Evolutionary conservation across 345 rosid species (phyloP).

Genomic region (Salix purpurea): DNA sequence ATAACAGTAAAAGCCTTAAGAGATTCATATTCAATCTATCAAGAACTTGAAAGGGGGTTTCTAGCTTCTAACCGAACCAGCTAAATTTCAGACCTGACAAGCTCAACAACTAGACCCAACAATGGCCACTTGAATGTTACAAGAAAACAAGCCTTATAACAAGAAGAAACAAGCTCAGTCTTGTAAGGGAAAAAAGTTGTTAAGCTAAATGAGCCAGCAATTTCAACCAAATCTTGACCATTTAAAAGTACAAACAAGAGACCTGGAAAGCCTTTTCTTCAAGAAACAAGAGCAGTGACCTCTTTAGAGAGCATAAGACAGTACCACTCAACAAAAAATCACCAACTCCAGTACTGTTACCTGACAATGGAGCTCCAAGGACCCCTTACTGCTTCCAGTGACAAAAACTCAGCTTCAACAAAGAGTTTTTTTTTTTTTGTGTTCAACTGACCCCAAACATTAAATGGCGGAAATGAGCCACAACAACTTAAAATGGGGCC

Average conservation of each 20-base stretch:
- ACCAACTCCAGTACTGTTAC: conserved; percentile 15
- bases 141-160: neutral
- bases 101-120: conserved; percentile 1
- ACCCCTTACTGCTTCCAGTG: conserved; percentile 23
- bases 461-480: conserved; percentile 34
- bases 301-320: neutral
- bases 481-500: conserved; percentile 15
- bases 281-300: neutral
- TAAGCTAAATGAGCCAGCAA: conserved; percentile 5
- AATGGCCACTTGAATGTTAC: conserved; percentile 2
- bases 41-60: neutral
- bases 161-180: conserved; percentile 11
- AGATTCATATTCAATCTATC: conserved; percentile 45
- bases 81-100: conserved; percentile 18
- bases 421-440: conserved; percentile 23
- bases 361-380: conserved; percentile 18
- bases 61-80: conserved; percentile 14
- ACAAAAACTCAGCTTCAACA: conserved; percentile 22
- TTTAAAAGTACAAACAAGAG: neutral
- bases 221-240: conserved; percentile 7
- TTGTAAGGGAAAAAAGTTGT: neutral
- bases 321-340: neutral
- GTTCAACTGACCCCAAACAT: conserved; percentile 29
- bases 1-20: conserved; percentile 40
- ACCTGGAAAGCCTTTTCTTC: conserved; percentile 7